Evolutionary conservation across 208 protist species (phyloP), one percentile per base, ranked within the genome.

Genomic region (Crithidia sp.): DNA sequence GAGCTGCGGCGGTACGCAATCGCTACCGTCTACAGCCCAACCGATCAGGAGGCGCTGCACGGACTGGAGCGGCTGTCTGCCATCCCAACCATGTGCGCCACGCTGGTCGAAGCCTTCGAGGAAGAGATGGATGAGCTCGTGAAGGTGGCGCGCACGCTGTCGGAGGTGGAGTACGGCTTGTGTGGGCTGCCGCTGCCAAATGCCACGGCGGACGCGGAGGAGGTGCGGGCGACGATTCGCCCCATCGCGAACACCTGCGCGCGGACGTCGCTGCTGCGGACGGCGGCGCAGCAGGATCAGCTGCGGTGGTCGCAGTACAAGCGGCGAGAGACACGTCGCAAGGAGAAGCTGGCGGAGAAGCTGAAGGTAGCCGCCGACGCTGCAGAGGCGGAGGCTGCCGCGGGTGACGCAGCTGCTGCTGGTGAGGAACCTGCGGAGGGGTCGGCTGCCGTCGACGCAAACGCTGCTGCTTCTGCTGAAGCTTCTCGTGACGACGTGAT

Each of bases 121-220:
- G 90, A 95, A 2, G 85, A 82, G 37, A 70, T 95, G 28, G 73
- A 79, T 50, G 57, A 64, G 13, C 65, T 95, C n/a, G 83, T 95
- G 47, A 79, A 84, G 41, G 28, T 82, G 40, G 83, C 85, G 36
- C 65, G 67, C 41, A 67, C 63, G 8, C 47, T 87, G 40, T 60
- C 43, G 5, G 84, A 95, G 41, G 53, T 90, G 62, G 84, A 91
- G 77, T 62, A 72, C 60, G 58, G 89, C 3, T 68, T 95, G 12
- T 95, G 90, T 57, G 90, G 86, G n/a, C 69, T 87, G 54, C 50
- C 58, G 64, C 60, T 71, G 36, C 43, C 57, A 36, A 17, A 43
- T 14, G 47, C 53, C 9, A 5, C 40, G 41, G 67, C 76, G 5
- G 81, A 75, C 37, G 50, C 44, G n/a, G 68, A 69, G 36, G 72